These are phyloP conservation scores for Ilyonectria robusta DNA, from an alignment of 2,329 filamentous ascomycete species.

Conservation along the genomic window DNA sequence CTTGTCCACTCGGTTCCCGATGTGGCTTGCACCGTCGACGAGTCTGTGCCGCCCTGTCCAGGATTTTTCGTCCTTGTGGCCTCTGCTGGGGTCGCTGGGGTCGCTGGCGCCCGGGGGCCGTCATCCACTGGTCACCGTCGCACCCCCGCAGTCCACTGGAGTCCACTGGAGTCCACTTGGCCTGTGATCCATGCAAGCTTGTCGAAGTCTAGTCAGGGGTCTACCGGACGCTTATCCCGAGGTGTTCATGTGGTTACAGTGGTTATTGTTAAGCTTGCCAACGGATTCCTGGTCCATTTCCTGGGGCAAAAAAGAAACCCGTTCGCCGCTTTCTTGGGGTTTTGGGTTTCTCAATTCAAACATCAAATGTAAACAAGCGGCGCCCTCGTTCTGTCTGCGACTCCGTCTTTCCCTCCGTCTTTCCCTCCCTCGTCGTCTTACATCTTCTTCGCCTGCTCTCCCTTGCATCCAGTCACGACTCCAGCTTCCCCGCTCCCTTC, in stretches of 20 bases:
- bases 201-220: slow-evolving; percentile 48
- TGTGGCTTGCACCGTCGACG: slow-evolving; percentile 43
- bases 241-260: slow-evolving; percentile 34
- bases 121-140: slow-evolving; percentile 45
- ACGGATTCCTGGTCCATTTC: slow-evolving; percentile 1
- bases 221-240: slow-evolving; percentile 40
- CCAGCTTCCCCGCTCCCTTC: not conserved
- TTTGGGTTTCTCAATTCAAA: not conserved
- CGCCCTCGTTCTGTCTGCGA: not conserved
- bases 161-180: slow-evolving; percentile 36
- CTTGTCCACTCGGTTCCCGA: slow-evolving; percentile 39
- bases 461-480: not conserved
- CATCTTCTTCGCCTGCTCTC: not conserved
- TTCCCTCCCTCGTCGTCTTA: not conserved
- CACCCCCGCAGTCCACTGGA: slow-evolving; percentile 40
- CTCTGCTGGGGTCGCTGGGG: not conserved
- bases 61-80: slow-evolving; percentile 46
- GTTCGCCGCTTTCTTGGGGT: not conserved
- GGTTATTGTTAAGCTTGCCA: slow-evolving; percentile 26
- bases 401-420: not conserved
- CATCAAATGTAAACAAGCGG: slow-evolving; percentile 25
- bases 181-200: slow-evolving; percentile 40
- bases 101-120: slow-evolving; percentile 30
- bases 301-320: slow-evolving; percentile 23
- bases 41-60: slow-evolving; percentile 33